phyloP scores from a whole-genome alignment of 164 flowering plant species.

The Liriodendron chinense region DNA sequence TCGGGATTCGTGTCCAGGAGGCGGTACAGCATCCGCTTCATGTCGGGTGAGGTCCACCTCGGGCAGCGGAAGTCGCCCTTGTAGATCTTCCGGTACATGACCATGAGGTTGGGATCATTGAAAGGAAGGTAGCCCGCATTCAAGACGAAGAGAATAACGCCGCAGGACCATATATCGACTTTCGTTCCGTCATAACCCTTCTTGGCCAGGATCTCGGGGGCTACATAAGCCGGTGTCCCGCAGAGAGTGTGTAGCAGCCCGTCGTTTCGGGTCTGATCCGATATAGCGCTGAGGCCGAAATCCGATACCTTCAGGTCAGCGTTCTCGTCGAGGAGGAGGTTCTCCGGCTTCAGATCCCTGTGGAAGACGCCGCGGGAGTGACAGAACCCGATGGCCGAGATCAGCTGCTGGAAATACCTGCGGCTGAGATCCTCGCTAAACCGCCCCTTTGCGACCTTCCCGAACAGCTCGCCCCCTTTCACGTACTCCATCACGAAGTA shows the following conservation, averaged over 20 bases:
- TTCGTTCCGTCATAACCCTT: conserved; percentile 66
- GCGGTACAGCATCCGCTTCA: conserved; percentile 35
- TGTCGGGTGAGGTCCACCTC: conserved; percentile 60
- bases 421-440: conserved; percentile 67
- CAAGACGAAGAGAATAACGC: conserved; percentile 53
- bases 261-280: conserved; percentile 46
- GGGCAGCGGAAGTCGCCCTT: conserved; percentile 62
- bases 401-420: conserved; percentile 60
- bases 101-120: conserved; percentile 61
- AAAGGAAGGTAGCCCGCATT: conserved; percentile 67
- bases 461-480: conserved; percentile 69
- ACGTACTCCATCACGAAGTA: conserved; percentile 72
- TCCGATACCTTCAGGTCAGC: conserved; percentile 55
- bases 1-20: conserved; percentile 57
- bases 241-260: conserved; percentile 67
- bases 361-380: conserved; percentile 70
- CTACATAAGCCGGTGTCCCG: conserved; percentile 76
- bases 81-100: conserved; percentile 61
- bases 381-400: conserved; percentile 65
- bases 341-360: conserved; percentile 69
- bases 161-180: conserved; percentile 73
- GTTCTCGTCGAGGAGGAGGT: conserved; percentile 66
- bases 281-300: conserved; percentile 60
- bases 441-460: conserved; percentile 46
- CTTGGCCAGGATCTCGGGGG: conserved; percentile 64